Evolutionary conservation across 2,329 filamentous ascomycete species (phyloP).

Genomic region (Fusarium concolor): DNA sequence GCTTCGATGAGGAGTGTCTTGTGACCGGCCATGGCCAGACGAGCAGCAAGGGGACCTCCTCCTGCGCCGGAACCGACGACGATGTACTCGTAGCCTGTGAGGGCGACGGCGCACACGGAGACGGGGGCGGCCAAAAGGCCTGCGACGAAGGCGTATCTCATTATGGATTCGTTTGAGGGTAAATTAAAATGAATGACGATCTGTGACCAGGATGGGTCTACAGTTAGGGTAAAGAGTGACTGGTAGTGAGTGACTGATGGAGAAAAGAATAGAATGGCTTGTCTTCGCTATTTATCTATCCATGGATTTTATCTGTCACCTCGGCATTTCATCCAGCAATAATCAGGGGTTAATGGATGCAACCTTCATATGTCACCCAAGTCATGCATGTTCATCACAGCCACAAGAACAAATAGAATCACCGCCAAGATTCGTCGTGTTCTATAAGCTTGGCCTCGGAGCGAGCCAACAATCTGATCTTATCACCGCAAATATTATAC

Average conservation of each 20-base stretch:
- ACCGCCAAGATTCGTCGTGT: not conserved
- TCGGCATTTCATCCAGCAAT: not conserved
- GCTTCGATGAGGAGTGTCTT: constrained; percentile 71
- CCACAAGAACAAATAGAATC: not conserved
- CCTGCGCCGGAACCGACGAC: constrained; percentile 72
- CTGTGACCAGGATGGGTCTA: not conserved
- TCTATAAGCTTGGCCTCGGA: not conserved
- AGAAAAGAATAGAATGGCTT: not conserved
- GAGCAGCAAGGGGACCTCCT: constrained; percentile 67
- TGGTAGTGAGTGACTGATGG: constrained; percentile 1
- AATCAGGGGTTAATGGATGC: not conserved
- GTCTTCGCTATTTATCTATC: not conserved
- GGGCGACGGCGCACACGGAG: constrained; percentile 31
- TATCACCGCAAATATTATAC: not conserved
- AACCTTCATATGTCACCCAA: too few species aligned
- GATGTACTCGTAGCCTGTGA: constrained; percentile 64
- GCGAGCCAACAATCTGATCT: not conserved
- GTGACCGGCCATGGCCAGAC: constrained; percentile 69
- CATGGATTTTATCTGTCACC: not conserved
- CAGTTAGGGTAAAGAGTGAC: not conserved
- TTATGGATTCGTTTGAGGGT: constrained; percentile 5
- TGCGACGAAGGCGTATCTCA: constrained; percentile 30
- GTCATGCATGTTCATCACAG: not conserved
- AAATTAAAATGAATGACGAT: not conserved
- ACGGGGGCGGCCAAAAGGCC: constrained; percentile 27